Conservation (phyloP, 2,329 filamentous ascomycete species). For the Ilyonectria mors-panacis region DNA sequence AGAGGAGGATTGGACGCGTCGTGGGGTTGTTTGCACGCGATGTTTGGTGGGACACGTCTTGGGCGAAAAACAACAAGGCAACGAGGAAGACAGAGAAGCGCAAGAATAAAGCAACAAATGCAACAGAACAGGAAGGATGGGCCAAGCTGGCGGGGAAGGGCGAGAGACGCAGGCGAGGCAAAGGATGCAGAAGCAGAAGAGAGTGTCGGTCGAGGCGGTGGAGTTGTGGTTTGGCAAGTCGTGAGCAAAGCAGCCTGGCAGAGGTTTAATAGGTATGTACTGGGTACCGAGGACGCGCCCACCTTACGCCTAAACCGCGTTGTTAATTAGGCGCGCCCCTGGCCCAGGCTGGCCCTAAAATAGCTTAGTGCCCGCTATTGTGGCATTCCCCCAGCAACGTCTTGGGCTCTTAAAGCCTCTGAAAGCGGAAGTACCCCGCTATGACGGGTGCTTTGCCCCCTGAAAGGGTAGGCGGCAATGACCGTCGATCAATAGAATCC, state of each 20-base stretch:
- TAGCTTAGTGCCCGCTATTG: slow-evolving; percentile 33
- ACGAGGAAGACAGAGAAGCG: background rate
- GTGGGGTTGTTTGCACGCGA: slow-evolving; percentile 39
- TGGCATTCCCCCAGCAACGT: slow-evolving; percentile 44
- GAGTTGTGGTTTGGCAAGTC: slow-evolving; percentile 22
- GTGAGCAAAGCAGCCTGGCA: slow-evolving; percentile 3
- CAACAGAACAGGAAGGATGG: slow-evolving; percentile 17
- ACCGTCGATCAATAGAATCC: background rate
- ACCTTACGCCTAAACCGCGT: slow-evolving; percentile 32
- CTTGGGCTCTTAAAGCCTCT: slow-evolving; percentile 8
- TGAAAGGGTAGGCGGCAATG: background rate
- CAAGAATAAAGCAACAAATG: slow-evolving; percentile 16
- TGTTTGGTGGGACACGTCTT: slow-evolving; percentile 29
- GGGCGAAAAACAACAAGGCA: slow-evolving; percentile 20
- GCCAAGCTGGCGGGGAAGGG: slow-evolving; percentile 8
- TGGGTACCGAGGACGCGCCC: slow-evolving; percentile 25
- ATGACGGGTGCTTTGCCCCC: slow-evolving; percentile 8
- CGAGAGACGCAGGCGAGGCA: slow-evolving; percentile 4
- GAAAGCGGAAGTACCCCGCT: slow-evolving; percentile 30
- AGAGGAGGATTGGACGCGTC: slow-evolving; percentile 38
- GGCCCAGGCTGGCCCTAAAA: slow-evolving; percentile 30
- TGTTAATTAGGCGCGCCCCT: slow-evolving; percentile 34
- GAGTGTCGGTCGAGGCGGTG: slow-evolving; percentile 13
- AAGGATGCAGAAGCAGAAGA: slow-evolving; percentile 13
- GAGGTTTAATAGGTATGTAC: slow-evolving; percentile 8